Base-by-base conservation (phyloP, 2,329 filamentous ascomycete species). In the Aspergillus arachidicola region DNA sequence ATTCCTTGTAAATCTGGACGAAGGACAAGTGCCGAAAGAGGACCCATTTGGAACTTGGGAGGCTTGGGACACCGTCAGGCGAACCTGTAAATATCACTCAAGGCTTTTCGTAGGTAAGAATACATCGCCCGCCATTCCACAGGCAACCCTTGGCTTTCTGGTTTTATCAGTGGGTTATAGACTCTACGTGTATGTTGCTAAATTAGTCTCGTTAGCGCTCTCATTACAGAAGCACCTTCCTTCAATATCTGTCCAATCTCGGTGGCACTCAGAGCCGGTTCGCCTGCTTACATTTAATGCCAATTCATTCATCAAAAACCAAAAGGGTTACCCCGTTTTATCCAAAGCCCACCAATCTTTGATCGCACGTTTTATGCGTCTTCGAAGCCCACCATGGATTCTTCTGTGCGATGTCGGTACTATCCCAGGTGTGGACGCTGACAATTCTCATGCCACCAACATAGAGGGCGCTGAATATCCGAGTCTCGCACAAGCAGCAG, bases 11-110 rank as follows among this genome's bases (percentile, higher is more conserved):
- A 69, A 69, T 19, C 69, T 69, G 11, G 64, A 77, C 1, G 73
- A 77, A 14, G 71, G 68, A 6, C 68, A 77, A 38, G 71, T 72
- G 7, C 80, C 82, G 36, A 84, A 87, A 26, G 81, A 89, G 64
- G 90, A 94, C 71, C 77, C 91, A 0, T 95, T 92, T 77, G 89
- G 89, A 59, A 85, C 89, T 2, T 99, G 96, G 96, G 94, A 98
- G 78, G 90, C 91, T 1, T 99, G 95, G 95, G 90, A 99, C 76
- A 84, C 90, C 26, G 91, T 99, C 72, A 87, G 95, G 59, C 90
- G 89, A 59, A 83, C 93, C 62, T 97, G 93, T 85, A 91, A 89
- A 80, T 98, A 99, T 79, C 90, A 90, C 77, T 80, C 85, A 61
- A 87, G 93, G 75, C 84, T 99, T 43, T 90, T 88, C 72, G 87